These are phyloP conservation scores for Zymoseptoria pseudotritici DNA, from an alignment of 2,329 filamentous ascomycete genomes.

Conservation along the genomic window DNA sequence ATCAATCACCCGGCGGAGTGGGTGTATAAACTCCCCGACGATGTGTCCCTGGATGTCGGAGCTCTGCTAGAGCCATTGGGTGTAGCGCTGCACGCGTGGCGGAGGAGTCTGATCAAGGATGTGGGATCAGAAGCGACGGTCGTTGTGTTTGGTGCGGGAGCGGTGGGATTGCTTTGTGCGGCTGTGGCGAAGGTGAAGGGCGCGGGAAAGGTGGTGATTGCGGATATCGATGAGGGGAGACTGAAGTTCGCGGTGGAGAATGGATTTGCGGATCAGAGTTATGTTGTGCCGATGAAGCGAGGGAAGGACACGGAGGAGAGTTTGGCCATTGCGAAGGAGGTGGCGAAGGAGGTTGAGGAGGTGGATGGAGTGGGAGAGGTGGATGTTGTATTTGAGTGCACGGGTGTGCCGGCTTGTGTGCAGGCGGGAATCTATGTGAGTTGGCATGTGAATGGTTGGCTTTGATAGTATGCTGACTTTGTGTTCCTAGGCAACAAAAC, in stretches of 20 bases:
- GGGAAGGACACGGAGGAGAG: conserved; percentile 48
- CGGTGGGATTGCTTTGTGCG: conserved; percentile 53
- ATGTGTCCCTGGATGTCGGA: conserved; percentile 48
- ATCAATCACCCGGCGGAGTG: conserved; percentile 55
- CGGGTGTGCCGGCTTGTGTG: conserved; percentile 66
- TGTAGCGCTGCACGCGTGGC: conserved; percentile 53
- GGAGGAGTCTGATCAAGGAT: conserved; percentile 43
- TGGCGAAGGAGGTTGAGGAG: conserved; percentile 37
- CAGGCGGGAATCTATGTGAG: conserved; percentile 63
- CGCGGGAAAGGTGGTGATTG: conserved; percentile 50
- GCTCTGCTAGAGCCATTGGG: conserved; percentile 55
- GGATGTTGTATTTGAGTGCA: conserved; percentile 68
- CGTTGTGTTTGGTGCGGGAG: conserved; percentile 54
- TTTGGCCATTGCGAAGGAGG: conserved; percentile 44
- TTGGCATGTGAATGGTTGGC: conserved; percentile 1
- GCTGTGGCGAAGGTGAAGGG: conserved; percentile 49
- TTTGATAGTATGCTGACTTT: conserved; percentile 3
- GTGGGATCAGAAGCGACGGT: conserved; percentile 36
- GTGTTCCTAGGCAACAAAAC: conserved; percentile 45
- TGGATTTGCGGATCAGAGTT: conserved; percentile 41
- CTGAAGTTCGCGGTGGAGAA: conserved; percentile 49
- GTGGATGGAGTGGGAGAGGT: conserved; percentile 46
- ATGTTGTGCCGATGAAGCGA: conserved; percentile 40
- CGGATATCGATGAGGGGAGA: conserved; percentile 52
- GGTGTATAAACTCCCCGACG: conserved; percentile 51